Evolutionary conservation across 2,329 filamentous ascomycete genomes (phyloP).

Genomic region (Coniochaeta sp.): DNA sequence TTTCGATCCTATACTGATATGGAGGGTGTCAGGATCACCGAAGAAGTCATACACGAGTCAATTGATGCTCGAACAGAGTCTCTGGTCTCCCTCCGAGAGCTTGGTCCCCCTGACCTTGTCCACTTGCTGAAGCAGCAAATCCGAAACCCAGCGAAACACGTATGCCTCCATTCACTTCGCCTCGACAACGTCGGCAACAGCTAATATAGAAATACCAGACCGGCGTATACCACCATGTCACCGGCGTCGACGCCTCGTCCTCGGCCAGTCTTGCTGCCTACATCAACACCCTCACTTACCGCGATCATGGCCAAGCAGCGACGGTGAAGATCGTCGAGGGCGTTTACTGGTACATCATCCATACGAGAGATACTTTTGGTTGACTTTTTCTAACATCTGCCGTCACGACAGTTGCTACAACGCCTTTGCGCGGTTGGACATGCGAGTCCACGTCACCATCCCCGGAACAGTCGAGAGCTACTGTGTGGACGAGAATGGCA

Average conservation of each 20-base stretch:
- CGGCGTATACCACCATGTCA: constrained; percentile 96
- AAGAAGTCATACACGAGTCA: constrained; percentile 86
- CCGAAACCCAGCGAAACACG: constrained; percentile 50
- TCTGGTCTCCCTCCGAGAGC: constrained; percentile 76
- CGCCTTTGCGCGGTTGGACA: constrained; percentile 95
- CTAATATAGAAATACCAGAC: constrained; percentile 29
- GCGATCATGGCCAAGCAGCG: constrained; percentile 68
- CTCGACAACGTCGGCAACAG: constrained; percentile 1
- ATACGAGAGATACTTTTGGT: background rate
- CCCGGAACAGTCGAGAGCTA: constrained; percentile 95
- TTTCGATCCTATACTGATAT: constrained; percentile 3
- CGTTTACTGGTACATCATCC: constrained; percentile 76
- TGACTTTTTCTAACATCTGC: too few species aligned
- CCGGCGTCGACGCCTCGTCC: constrained; percentile 92
- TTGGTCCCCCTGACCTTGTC: constrained; percentile 91
- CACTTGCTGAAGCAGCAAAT: constrained; percentile 76
- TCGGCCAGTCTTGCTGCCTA: constrained; percentile 96
- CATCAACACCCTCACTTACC: constrained; percentile 95
- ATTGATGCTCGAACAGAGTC: constrained; percentile 90
- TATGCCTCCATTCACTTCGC: constrained; percentile 17
- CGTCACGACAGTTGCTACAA: constrained; percentile 69
- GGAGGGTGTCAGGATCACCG: constrained; percentile 64
- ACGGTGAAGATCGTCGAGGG: constrained; percentile 86
- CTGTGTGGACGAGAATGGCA: constrained; percentile 92
- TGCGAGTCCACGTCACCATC: constrained; percentile 97